These are phyloP conservation scores for Protomyces macrosporus DNA, from an alignment of 1,139 yeast species.

Conservation along the genomic window DNA sequence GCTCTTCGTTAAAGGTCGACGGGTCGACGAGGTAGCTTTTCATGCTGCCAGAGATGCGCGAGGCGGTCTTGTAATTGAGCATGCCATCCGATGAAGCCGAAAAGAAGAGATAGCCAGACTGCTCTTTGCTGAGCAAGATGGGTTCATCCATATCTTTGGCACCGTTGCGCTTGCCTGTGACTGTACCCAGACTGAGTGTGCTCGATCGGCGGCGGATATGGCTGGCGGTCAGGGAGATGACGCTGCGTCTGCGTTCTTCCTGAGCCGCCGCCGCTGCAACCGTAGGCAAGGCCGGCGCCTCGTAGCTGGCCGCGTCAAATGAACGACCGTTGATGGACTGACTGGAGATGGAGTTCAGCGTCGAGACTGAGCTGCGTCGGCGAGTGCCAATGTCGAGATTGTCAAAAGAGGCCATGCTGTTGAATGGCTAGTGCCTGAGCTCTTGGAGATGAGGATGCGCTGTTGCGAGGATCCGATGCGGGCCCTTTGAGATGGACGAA, in stretches of 20 bases:
- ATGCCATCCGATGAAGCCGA: constrained; percentile 20
- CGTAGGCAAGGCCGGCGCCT: not conserved
- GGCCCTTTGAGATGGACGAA: too few species aligned
- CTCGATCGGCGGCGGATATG: constrained; percentile 16
- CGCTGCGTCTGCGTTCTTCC: constrained; percentile 5
- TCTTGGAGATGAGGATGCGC: too few species aligned
- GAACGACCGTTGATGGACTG: not conserved
- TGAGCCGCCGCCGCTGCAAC: not conserved
- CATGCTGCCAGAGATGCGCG: constrained; percentile 16
- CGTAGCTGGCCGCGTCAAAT: not conserved
- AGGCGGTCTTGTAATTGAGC: constrained; percentile 20
- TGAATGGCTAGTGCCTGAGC: too few species aligned
- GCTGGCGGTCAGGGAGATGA: not conserved
- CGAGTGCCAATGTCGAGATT: not conserved
- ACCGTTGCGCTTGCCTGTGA: not conserved
- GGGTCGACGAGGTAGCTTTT: constrained; percentile 15
- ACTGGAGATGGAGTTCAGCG: not conserved
- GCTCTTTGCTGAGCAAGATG: constrained; percentile 11
- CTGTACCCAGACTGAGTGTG: not conserved
- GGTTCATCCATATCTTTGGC: constrained; percentile 18
- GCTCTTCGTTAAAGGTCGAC: not conserved
- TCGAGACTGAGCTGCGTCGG: not conserved
- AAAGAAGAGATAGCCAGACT: constrained; percentile 16
- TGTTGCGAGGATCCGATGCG: too few species aligned
- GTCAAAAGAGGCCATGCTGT: not conserved